Evolutionary conservation across 2,329 filamentous ascomycete species (phyloP), one percentile per base, ranked within the genome.

Genomic region (Fusarium incarnatum): DNA sequence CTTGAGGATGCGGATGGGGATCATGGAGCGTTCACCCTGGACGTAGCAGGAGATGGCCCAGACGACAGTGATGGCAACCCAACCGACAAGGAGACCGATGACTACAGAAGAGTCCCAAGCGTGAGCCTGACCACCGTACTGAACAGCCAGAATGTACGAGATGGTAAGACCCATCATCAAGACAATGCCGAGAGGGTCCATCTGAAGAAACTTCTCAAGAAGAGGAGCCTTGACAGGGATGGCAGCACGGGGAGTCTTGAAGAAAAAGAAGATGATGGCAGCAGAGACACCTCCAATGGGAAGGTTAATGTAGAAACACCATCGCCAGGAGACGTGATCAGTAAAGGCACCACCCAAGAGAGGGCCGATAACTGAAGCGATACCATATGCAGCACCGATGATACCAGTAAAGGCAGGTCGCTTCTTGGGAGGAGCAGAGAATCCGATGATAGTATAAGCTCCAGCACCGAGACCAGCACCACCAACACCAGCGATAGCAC

Each of bases 391-490:
- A 5, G 79, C 77, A 13, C 80, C 80, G 34, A 81, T 75, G 54
- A 81, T 77, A 25, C 79, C 80, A n/a, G 78, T 81, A 47, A 79
- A 80, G 15, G 76, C 77, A 22, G 80, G 79, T 6, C 79, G 74
- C 49, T 72, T 76, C 68, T 77, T 76, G 16, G 79, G 80, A 27
- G 76, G 75, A 6, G 79, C 81, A 34, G 78, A 75, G 58, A 82
- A 85, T 2, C 80, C 84, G 69, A 86, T 83, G 66, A 87, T 85
- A 28, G 81, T 86, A 74, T 86, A 84, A 6, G 81, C 80, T 1
- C 86, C 85, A 3, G 79, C 81, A 53, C 81, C 81, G 13, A 88
- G 75, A 15, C 83, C 87, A 80, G 86, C 83, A 9, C 83, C 83
- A 2, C 81, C 79, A 27, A 86, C 78, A 41, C 81, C 81, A 13